A percentile compares a stretch with the other conserved stretches of the same genome.
phyloP scores from a whole-genome alignment of 768 basidiomycete species.

The Tephrocybe rancida region DNA sequence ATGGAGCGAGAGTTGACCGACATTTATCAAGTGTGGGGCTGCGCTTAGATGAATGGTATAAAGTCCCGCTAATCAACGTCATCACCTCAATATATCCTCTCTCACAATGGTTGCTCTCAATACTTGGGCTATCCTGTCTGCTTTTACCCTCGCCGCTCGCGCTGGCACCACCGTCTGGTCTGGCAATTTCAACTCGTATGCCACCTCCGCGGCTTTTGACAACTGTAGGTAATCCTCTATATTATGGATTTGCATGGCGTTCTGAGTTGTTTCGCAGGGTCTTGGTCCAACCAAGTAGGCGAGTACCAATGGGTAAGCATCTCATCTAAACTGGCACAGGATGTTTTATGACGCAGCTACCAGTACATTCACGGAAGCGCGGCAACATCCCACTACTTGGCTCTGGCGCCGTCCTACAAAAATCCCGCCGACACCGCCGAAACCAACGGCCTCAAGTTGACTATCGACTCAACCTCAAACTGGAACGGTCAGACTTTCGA shows the following conservation, averaged over 20 bases:
- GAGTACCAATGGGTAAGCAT: slow-evolving; percentile 56
- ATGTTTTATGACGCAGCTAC: background rate
- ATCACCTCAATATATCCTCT: background rate
- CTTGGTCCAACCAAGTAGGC: slow-evolving; percentile 56
- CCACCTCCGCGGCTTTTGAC: slow-evolving; percentile 51
- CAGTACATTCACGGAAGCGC: slow-evolving; percentile 59
- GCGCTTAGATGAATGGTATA: slow-evolving; percentile 8
- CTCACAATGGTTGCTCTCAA: slow-evolving; percentile 25
- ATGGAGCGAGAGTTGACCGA: slow-evolving; percentile 34
- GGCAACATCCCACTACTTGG: slow-evolving; percentile 55
- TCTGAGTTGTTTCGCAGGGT: slow-evolving; percentile 38
- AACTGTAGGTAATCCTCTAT: slow-evolving; percentile 37
- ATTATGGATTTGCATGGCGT: background rate
- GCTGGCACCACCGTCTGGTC: slow-evolving; percentile 59
- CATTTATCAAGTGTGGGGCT: slow-evolving; percentile 24
- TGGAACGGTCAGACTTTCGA: slow-evolving; percentile 58
- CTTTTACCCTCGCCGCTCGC: slow-evolving; percentile 32
- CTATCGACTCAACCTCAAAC: slow-evolving; percentile 53
- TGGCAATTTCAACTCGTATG: slow-evolving; percentile 53
- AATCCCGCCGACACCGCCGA: slow-evolving; percentile 59
- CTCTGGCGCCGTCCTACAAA: slow-evolving; percentile 51
- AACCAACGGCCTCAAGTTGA: slow-evolving; percentile 51
- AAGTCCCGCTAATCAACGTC: background rate
- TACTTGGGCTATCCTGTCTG: slow-evolving; percentile 34
- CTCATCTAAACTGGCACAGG: too few relatives aligned